phyloP scores from a whole-genome alignment of 2,329 filamentous ascomycete species.

The Chaetomiaceae sp. region DNA sequence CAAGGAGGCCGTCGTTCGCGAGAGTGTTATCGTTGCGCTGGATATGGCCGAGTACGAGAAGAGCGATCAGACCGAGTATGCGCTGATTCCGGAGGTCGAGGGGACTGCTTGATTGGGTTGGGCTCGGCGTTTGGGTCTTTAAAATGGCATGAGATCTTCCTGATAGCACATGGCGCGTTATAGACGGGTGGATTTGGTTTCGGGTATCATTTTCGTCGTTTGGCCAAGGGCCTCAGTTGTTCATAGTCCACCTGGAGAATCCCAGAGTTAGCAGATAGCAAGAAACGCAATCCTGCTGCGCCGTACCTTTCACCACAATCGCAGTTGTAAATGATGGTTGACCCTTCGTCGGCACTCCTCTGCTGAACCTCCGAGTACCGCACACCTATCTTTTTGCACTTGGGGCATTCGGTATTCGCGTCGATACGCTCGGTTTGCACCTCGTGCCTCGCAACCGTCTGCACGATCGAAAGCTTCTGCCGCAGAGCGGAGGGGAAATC shows the following conservation, averaged over 20 bases:
- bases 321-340: slow-evolving; percentile 86
- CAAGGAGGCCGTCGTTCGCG: slow-evolving; percentile 85
- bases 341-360: slow-evolving; percentile 90
- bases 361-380: slow-evolving; percentile 81
- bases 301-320: slow-evolving; percentile 78
- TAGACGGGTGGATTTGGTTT: slow-evolving; percentile 7
- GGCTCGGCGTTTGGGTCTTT: slow-evolving; percentile 20
- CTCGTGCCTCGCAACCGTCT: slow-evolving; percentile 73
- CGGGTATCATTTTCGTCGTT: slow-evolving; percentile 2
- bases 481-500: slow-evolving; percentile 89
- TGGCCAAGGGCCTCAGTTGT: slow-evolving; percentile 23
- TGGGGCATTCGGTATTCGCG: slow-evolving; percentile 67
- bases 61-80: slow-evolving; percentile 84
- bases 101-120: slow-evolving; percentile 34
- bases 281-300: background rate
- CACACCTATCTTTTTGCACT: slow-evolving; percentile 78
- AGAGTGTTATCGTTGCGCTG: slow-evolving; percentile 90
- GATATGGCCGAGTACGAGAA: slow-evolving; percentile 98
- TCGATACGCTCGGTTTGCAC: slow-evolving; percentile 63
- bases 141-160: slow-evolving; percentile 11
- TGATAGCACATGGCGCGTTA: slow-evolving; percentile 1
- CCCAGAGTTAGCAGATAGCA: slow-evolving; percentile 13
- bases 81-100: slow-evolving; percentile 68
- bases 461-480: slow-evolving; percentile 81
- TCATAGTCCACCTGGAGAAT: slow-evolving; percentile 26